Conservation (phyloP, 169 alveolate species). For the Neospora caninum region DNA sequence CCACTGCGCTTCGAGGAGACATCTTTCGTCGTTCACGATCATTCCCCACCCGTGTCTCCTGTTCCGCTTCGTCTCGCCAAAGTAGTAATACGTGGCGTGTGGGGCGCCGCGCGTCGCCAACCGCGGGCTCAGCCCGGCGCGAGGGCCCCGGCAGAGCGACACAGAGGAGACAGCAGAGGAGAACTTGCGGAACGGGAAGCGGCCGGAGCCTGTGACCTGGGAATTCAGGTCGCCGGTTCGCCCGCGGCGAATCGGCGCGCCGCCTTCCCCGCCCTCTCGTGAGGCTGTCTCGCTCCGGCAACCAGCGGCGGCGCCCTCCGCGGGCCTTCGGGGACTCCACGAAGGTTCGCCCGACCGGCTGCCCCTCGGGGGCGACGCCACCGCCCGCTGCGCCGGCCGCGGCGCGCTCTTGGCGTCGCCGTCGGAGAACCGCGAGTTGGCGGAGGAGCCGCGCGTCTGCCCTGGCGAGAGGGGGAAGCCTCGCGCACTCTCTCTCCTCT, state of each 20-base stretch:
- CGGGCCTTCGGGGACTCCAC: too few species aligned
- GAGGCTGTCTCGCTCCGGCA: neutral
- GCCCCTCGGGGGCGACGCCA: too few species aligned
- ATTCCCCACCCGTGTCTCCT: slow-evolving; percentile 42
- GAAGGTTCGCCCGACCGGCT: too few species aligned
- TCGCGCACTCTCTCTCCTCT: neutral
- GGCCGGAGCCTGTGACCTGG: neutral
- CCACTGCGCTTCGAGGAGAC: slow-evolving; percentile 53
- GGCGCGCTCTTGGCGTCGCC: neutral
- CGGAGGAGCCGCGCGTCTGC: neutral
- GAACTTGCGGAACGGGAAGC: neutral
- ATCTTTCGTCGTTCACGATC: slow-evolving; percentile 37
- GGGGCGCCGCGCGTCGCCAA: neutral
- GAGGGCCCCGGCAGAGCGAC: neutral
- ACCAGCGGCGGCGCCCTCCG: too few species aligned
- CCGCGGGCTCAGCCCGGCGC: neutral
- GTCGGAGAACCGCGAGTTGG: neutral
- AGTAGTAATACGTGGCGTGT: slow-evolving; percentile 9
- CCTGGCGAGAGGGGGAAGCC: too few species aligned
- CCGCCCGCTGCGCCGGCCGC: neutral
- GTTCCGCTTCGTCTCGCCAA: slow-evolving; percentile 35
- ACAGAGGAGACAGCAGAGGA: neutral
- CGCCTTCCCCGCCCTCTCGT: neutral
- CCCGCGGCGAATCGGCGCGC: neutral
- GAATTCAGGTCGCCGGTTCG: neutral